A percentile compares a stretch with the other conserved stretches of the same genome.
These are phyloP conservation scores for Fusarium sp. DNA, from an alignment of 2,329 filamentous ascomycete species.

Conservation along the genomic window DNA sequence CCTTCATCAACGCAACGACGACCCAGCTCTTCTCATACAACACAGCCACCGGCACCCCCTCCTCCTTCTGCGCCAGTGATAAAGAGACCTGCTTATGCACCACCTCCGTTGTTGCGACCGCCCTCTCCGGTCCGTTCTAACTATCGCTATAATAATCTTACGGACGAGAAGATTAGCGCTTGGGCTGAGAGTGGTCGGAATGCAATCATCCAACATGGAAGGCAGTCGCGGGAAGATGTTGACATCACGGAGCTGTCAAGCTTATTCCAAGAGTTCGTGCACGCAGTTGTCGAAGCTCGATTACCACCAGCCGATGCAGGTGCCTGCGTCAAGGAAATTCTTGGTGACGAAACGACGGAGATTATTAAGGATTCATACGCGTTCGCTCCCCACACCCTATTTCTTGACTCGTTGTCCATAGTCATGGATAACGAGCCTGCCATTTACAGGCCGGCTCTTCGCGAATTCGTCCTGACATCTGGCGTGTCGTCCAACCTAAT, in stretches of 20 bases:
- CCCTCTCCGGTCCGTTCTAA: conserved; percentile 52
- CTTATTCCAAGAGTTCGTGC: conserved; percentile 87
- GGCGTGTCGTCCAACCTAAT: conserved; percentile 77
- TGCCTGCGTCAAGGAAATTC: conserved; percentile 76
- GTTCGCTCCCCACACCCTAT: conserved; percentile 74
- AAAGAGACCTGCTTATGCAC: conserved; percentile 31
- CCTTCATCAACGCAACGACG: conserved; percentile 40
- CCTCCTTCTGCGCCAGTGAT: conserved; percentile 37
- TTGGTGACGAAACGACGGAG: conserved; percentile 66
- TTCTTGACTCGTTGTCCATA: conserved; percentile 85
- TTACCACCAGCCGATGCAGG: conserved; percentile 77
- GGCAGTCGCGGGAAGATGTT: conserved; percentile 72
- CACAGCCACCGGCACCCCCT: conserved; percentile 13
- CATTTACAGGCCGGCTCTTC: conserved; percentile 62
- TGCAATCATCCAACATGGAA: conserved; percentile 72
- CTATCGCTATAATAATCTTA: conserved; percentile 82
- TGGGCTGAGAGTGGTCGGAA: conserved; percentile 78
- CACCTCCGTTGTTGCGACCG: conserved; percentile 41
- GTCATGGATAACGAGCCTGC: conserved; percentile 76
- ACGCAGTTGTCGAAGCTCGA: conserved; percentile 75
- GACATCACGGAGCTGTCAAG: conserved; percentile 75
- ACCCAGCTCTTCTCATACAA: conserved; percentile 35
- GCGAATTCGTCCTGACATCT: conserved; percentile 76
- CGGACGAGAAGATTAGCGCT: conserved; percentile 70
- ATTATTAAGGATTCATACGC: conserved; percentile 60